Evolutionary conservation across 2,329 filamentous ascomycete genomes (phyloP), one percentile per base, ranked within the genome.

Genomic region (Botryotinia globosa): DNA sequence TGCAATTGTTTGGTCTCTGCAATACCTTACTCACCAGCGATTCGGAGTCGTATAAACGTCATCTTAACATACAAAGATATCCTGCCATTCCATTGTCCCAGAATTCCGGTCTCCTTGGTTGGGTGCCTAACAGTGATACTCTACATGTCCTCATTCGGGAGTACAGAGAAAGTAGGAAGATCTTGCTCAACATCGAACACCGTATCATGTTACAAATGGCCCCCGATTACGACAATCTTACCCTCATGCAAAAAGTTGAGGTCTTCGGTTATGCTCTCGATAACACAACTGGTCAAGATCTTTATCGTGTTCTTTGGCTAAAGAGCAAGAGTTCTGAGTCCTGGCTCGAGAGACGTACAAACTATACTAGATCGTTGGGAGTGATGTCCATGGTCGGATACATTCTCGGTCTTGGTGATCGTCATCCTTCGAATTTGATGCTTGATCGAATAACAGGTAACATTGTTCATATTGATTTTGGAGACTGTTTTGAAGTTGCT

Each of bases 381-480:
- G 96, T 99, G 79, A 99, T 99, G 96, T 98, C 94, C n/a, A 99
- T 99, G 94, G 96, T 98, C n/a, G 96, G 96, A 75, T 99, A 99
- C 82, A 98, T 99, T 76, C 89, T 99, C 34, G 97, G 96, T 74
- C 86, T 99, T 22, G 96, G 96, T 71, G 96, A 99, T 84, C 91
- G 97, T 65, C 96, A 99, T 83, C 97, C 97, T 54, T 98, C 94
- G 74, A 99, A 99, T 82, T 85, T 99, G 79, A 97, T 99, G 92
- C 91, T 99, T 58, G 96, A 99, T 82, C 92, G 94, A 56, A 90
- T 97, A 74, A 98, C 95, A 1, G 96, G 96, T 80, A 97, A 97
- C 85, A 96, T 99, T 75, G 91, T 99, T 76, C 96, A 99, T 81
- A 98, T 99, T 78, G 96, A 99, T 85, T 99, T 99, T 79, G 97